Evolutionary conservation across 441 rosid genomes (phyloP).

Genomic region (Capsella rubella): DNA sequence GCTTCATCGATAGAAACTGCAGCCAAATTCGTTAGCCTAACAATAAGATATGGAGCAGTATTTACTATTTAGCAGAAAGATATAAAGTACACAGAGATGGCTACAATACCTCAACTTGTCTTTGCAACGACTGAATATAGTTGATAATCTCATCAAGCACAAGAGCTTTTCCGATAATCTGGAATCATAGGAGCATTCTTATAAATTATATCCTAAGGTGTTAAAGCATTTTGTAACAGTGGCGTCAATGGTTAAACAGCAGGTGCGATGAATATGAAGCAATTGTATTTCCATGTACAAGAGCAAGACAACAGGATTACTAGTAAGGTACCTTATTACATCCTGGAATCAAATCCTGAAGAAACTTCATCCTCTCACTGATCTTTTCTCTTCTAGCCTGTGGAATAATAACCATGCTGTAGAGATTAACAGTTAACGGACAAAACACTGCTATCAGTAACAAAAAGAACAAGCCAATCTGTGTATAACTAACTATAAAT

Average conservation of each 20-base stretch:
- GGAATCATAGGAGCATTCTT: slow-evolving; percentile 21
- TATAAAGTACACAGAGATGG: not conserved
- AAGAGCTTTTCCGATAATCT: slow-evolving; percentile 79
- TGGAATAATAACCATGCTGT: not conserved
- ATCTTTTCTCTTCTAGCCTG: slow-evolving; percentile 88
- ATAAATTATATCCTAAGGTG: not conserved
- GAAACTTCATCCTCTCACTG: slow-evolving; percentile 85
- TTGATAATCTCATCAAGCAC: slow-evolving; percentile 82
- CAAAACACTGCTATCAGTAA: not conserved
- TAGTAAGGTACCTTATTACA: slow-evolving; percentile 62
- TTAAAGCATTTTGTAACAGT: not conserved
- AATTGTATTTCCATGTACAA: not conserved
- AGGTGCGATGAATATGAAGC: not conserved
- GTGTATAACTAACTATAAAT: not conserved
- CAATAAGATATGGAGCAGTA: not conserved
- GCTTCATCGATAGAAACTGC: slow-evolving; percentile 75
- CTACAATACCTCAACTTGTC: slow-evolving; percentile 65
- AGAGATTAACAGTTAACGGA: not conserved
- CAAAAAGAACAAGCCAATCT: not conserved
- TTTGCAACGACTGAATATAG: slow-evolving; percentile 69
- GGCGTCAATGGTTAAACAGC: not conserved
- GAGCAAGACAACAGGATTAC: not conserved
- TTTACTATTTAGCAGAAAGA: not conserved
- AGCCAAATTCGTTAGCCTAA: not conserved
- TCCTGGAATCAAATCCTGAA: slow-evolving; percentile 83